Evolutionary conservation across 164 flowering plant species (phyloP).

Genomic region (Warburgia ugandensis): DNA sequence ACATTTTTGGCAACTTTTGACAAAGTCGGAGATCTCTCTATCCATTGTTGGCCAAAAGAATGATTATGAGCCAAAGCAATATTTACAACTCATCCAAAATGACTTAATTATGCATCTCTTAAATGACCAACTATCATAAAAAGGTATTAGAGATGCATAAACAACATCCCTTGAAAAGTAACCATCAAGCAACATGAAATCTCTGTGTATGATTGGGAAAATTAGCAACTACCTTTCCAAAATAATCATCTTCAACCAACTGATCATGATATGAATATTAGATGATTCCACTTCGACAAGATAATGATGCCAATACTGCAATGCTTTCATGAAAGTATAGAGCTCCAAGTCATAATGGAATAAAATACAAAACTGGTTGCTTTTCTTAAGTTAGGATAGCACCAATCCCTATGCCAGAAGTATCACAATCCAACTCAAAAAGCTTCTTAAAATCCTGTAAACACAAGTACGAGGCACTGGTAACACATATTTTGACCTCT

Average conservation of each 20-base stretch:
- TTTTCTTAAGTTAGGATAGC: background rate
- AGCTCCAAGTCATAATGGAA: background rate
- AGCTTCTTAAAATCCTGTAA: too few species aligned
- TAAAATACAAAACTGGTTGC: too few species aligned
- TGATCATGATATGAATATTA: background rate
- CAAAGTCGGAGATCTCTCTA: background rate
- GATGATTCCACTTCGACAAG: background rate
- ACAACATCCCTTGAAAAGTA: background rate
- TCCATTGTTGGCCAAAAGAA: constrained; percentile 1
- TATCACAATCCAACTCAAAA: too few species aligned
- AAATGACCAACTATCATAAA: too few species aligned
- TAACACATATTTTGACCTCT: background rate
- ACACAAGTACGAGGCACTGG: too few species aligned
- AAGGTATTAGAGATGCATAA: background rate
- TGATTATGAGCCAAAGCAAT: background rate
- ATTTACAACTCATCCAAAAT: background rate
- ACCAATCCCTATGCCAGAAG: too few species aligned
- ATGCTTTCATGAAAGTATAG: background rate
- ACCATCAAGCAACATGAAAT: constrained; percentile 4
- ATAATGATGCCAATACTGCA: constrained; percentile 5
- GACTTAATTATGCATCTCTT: constrained; percentile 6
- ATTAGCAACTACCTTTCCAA: too few species aligned
- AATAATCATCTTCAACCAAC: background rate
- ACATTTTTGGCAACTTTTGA: background rate
- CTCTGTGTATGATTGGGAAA: background rate